Evolutionary conservation across 768 basidiomycete species (phyloP), one percentile per base, ranked within the genome.

Genomic region (Dioszegia aurantiaca): DNA sequence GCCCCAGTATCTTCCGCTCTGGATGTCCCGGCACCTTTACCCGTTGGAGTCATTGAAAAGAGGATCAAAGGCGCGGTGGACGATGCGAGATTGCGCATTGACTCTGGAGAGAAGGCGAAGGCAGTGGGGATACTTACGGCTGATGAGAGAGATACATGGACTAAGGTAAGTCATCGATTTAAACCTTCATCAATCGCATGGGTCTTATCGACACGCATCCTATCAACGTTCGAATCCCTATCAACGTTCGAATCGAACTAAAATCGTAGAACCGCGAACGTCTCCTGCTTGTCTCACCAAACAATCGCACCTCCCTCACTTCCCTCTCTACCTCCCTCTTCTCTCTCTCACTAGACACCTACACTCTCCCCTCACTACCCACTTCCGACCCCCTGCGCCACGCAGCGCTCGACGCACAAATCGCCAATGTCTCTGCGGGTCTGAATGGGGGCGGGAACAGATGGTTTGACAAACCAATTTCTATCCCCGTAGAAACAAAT

Each of bases 381-480:
- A 75, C 77, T 16, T 40, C 45, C 12, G 69, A 72, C 59, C 71
- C 70, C 26, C 57, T 67, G 3, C 65, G 59, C 44, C 69, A 56
- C 17, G 73, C 72, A 1, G 78, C 82, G 51, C 76, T 90, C 41
- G 85, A 89, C 67, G 82, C 86, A 1, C 91, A 93, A 68, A 80
- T 93, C 17, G 84, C 84, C 61, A 83, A 86, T 56, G 82, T 86
- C 48, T 85, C 88, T 21, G 83, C 84, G 0, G 85, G 86, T 1
- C 67, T 77, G 1, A 78, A 80, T 56, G 84, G 83, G 58, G 82
- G 85, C 4, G 79, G 82, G 41, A 95, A 95, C 67, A 81, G 94
- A 31, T 95, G 90, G 83, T 89, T 85, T 74, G 93, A 98, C 79
- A 98, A 95, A 77, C 81, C 86, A 1, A 82, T 87, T 37, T 86